A percentile compares a stretch with the other conserved stretches of the same genome.
Evolutionary conservation across 352 stramenopile species (phyloP).

Genomic region (Stephanocyclus meneghinianus): DNA sequence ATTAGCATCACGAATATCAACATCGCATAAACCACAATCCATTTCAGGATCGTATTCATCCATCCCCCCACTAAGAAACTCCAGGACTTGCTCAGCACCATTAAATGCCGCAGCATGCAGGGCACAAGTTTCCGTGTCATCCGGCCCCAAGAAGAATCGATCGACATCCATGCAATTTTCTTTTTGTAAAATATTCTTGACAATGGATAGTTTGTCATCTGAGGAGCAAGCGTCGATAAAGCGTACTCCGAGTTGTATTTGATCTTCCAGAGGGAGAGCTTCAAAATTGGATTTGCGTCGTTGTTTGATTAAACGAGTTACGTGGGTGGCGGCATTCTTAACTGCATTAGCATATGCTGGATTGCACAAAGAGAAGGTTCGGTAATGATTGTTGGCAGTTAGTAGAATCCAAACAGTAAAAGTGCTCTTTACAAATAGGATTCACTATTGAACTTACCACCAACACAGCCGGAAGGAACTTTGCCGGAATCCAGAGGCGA

Average conservation of each 20-base stretch:
- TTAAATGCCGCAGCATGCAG: conserved; percentile 72
- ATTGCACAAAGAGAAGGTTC: background rate
- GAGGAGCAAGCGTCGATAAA: conserved; percentile 74
- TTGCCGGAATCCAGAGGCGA: conserved; percentile 33
- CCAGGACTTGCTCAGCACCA: conserved; percentile 57
- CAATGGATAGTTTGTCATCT: conserved; percentile 56
- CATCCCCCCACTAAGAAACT: conserved; percentile 68
- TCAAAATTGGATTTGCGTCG: conserved; percentile 55
- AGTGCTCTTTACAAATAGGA: no score
- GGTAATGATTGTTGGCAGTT: background rate
- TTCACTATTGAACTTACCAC: conserved; percentile 8
- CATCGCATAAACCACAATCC: conserved; percentile 62
- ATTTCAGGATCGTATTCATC: conserved; percentile 44
- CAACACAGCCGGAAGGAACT: conserved; percentile 68
- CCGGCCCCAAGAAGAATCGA: conserved; percentile 64
- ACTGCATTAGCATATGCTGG: conserved; percentile 62
- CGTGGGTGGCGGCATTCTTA: conserved; percentile 32
- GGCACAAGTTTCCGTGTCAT: conserved; percentile 71
- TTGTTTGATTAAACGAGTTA: conserved; percentile 50
- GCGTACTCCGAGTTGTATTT: conserved; percentile 38
- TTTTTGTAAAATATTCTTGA: conserved; percentile 64
- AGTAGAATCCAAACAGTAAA: background rate
- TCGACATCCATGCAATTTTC: conserved; percentile 65
- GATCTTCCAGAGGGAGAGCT: conserved; percentile 47
- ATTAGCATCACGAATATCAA: conserved; percentile 69